Evolutionary conservation across 345 rosid genomes (phyloP).

Genomic region (Syzygium aqueum): DNA sequence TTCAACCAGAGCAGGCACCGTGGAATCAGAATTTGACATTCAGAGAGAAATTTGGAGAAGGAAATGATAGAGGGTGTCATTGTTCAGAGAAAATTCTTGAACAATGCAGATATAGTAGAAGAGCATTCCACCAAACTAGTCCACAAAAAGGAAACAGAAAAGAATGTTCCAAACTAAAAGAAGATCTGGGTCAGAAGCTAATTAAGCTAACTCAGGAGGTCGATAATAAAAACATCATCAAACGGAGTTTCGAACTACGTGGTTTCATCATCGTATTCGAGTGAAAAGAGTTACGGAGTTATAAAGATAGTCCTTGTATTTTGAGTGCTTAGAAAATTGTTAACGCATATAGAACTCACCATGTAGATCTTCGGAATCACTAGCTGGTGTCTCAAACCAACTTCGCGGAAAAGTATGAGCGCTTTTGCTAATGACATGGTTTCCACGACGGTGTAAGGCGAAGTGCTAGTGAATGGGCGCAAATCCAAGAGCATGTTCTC

Average conservation of each 20-base stretch:
- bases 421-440: slow-evolving; percentile 92
- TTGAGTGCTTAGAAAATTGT: background rate
- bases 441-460: slow-evolving; percentile 87
- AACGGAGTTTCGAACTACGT: background rate
- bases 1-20: background rate
- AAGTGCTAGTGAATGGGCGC: slow-evolving; percentile 79
- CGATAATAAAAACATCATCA: background rate
- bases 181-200: background rate
- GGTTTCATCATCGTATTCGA: background rate
- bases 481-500: slow-evolving; percentile 79
- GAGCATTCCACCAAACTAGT: background rate
- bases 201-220: background rate
- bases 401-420: slow-evolving; percentile 67
- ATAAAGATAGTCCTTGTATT: background rate
- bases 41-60: background rate
- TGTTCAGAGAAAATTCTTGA: background rate
- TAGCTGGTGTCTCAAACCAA: slow-evolving; percentile 76
- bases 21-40: background rate
- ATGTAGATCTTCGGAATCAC: slow-evolving; percentile 60
- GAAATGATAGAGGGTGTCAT: background rate
- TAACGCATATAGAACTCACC: slow-evolving; percentile 25
- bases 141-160: background rate
- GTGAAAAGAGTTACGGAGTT: background rate
- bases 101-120: background rate
- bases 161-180: background rate